Evolutionary conservation across 768 basidiomycete species (phyloP).

Genomic region (Phlebiopsis flavidoalba): DNA sequence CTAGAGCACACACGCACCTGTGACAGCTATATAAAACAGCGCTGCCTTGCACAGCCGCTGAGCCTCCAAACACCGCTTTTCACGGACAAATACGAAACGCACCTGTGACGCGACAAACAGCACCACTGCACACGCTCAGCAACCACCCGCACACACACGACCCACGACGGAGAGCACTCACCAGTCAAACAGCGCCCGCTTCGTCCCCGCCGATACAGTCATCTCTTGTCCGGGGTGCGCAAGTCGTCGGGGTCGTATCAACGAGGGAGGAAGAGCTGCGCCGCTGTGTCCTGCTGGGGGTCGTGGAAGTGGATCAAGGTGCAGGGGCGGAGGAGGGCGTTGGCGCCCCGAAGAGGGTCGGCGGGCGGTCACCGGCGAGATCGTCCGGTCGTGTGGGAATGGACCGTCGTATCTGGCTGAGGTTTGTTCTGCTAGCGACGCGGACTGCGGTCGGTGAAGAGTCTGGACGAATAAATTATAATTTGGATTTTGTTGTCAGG

Average conservation of each 20-base stretch:
- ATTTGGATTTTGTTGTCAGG: no score
- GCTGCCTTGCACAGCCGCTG: slow-evolving; percentile 52
- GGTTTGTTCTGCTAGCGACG: no score
- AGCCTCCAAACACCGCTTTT: background rate
- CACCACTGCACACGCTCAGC: slow-evolving; percentile 27
- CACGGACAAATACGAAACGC: slow-evolving; percentile 13
- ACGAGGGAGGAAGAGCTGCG: background rate
- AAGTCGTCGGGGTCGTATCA: slow-evolving; percentile 2
- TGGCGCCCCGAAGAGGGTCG: background rate
- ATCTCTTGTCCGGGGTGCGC: background rate
- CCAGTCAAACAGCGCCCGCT: slow-evolving; percentile 23
- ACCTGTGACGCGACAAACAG: slow-evolving; percentile 50
- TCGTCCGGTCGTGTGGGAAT: background rate
- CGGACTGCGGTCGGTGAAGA: no score
- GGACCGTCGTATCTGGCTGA: no score
- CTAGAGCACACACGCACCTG: slow-evolving; percentile 38
- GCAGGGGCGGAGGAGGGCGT: background rate
- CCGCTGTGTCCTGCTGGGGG: background rate
- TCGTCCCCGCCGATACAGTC: slow-evolving; percentile 20
- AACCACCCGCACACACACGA: background rate
- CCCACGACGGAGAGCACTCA: slow-evolving; percentile 3
- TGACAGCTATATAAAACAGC: slow-evolving; percentile 69
- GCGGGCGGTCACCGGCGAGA: background rate
- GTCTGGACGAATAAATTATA: no score
- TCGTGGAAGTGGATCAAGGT: background rate